Percentiles rank a stretch among this genome's conserved stretches.
phyloP scores from a whole-genome alignment of 78 protist genomes.

The Guillardia theta region DNA sequence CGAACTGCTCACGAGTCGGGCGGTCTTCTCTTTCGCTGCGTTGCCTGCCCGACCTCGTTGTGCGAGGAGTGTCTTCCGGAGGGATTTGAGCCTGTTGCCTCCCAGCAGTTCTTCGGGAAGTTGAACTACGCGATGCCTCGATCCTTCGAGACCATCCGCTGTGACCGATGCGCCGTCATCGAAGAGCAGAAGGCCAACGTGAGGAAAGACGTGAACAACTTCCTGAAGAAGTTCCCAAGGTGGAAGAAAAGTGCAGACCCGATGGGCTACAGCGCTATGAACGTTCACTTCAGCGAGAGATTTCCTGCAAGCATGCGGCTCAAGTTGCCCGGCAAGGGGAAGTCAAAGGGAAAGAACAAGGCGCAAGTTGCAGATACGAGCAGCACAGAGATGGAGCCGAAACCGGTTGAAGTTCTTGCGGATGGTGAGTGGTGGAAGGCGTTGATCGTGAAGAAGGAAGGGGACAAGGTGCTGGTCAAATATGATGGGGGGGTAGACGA shows the following conservation, averaged over 20 bases:
- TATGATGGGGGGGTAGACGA: background rate
- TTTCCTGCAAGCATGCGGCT: background rate
- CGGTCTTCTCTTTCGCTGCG: constrained; percentile 37
- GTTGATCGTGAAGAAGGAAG: background rate
- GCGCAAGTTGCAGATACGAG: background rate
- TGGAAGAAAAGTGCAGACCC: background rate
- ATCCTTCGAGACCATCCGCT: constrained; percentile 27
- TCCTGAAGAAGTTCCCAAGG: background rate
- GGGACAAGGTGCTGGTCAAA: background rate
- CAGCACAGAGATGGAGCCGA: background rate
- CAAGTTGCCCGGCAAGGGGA: background rate
- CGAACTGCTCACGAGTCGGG: constrained; percentile 19
- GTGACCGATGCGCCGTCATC: background rate
- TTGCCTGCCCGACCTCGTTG: background rate
- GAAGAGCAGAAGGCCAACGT: background rate
- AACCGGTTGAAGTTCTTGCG: background rate
- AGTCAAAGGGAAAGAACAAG: background rate
- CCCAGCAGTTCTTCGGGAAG: background rate
- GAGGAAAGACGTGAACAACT: background rate
- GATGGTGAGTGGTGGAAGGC: constrained; percentile 25
- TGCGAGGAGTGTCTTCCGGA: constrained; percentile 27
- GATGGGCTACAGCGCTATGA: background rate
- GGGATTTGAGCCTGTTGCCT: constrained; percentile 9
- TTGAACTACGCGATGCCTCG: constrained; percentile 34
- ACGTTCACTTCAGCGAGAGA: background rate